Percentiles rank a stretch among this genome's conserved stretches.
Evolutionary conservation across 768 basidiomycete species (phyloP).

Genomic region (Leccinum disarticulatum): DNA sequence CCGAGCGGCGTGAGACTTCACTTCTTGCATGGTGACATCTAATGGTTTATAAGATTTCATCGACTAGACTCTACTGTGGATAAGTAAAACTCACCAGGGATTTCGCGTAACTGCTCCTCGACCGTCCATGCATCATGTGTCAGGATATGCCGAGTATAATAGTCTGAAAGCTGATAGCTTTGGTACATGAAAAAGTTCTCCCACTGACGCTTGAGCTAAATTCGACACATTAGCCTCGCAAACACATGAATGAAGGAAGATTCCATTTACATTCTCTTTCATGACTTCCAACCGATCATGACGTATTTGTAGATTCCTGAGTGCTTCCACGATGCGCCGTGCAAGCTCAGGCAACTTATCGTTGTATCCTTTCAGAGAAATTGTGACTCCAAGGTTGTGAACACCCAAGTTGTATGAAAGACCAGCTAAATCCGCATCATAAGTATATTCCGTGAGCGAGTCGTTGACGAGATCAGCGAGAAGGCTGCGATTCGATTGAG

Average conservation of each 20-base stretch:
- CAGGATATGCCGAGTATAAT: conserved; percentile 70
- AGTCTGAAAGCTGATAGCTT: conserved; percentile 77
- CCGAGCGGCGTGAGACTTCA: conserved; percentile 58
- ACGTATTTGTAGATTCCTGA: conserved; percentile 62
- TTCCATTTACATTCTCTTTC: conserved; percentile 69
- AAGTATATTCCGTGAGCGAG: conserved; percentile 85
- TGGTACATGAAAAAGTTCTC: conserved; percentile 87
- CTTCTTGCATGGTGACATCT: conserved; percentile 74
- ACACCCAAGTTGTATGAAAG: conserved; percentile 68
- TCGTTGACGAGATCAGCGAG: conserved; percentile 87
- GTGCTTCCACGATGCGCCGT: conserved; percentile 66
- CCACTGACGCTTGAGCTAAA: conserved; percentile 72
- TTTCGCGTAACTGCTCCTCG: conserved; percentile 70
- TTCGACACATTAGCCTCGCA: conserved; percentile 1
- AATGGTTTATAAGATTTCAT: background rate
- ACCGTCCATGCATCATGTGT: conserved; percentile 73
- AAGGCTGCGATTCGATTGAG: conserved; percentile 44
- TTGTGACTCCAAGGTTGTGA: conserved; percentile 62
- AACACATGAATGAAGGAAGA: background rate
- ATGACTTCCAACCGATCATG: conserved; percentile 76
- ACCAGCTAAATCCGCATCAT: conserved; percentile 91
- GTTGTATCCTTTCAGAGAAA: conserved; percentile 83
- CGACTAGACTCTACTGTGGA: background rate
- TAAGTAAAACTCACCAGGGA: conserved; percentile 57
- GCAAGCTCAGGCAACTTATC: conserved; percentile 83